phyloP scores from a whole-genome alignment of 2,329 filamentous ascomycete species.

The Aspergillus udagawae region DNA sequence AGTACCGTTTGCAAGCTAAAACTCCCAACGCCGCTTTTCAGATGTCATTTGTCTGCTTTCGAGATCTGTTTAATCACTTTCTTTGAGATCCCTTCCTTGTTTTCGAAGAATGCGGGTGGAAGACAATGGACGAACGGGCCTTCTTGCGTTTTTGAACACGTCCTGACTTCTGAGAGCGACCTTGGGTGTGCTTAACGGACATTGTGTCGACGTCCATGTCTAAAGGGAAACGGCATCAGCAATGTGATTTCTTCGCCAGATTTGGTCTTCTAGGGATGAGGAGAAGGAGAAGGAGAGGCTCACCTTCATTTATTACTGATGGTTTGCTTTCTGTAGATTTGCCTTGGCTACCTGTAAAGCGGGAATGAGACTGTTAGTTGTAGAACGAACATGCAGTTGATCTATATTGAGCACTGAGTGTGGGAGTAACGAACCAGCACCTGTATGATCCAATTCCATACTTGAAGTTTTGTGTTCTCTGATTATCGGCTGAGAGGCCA shows the following conservation, averaged over 20 bases:
- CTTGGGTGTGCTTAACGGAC: constrained; percentile 17
- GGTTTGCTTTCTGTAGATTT: constrained; percentile 9
- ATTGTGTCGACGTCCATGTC: constrained; percentile 41
- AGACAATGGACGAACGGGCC: constrained; percentile 38
- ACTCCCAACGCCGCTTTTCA: background rate
- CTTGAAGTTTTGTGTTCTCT: constrained; percentile 44
- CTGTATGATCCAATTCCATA: constrained; percentile 20
- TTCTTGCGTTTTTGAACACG: constrained; percentile 39
- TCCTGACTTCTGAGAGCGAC: constrained; percentile 24
- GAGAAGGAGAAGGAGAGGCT: background rate
- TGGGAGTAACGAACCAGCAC: constrained; percentile 21
- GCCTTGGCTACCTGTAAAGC: constrained; percentile 14
- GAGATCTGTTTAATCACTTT: constrained; percentile 19
- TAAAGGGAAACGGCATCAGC: constrained; percentile 9
- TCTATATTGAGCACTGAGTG: background rate
- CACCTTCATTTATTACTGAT: constrained; percentile 21
- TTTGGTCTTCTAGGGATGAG: background rate
- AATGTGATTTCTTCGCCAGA: background rate
- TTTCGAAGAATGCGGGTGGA: constrained; percentile 31
- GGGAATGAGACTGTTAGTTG: background rate
- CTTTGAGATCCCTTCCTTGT: constrained; percentile 28
- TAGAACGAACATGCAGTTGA: background rate
- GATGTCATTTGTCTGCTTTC: background rate
- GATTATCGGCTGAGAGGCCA: constrained; percentile 73
- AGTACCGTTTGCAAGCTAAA: background rate